Base-by-base conservation (phyloP, 768 basidiomycete species). In the Exidia glandulosa region DNA sequence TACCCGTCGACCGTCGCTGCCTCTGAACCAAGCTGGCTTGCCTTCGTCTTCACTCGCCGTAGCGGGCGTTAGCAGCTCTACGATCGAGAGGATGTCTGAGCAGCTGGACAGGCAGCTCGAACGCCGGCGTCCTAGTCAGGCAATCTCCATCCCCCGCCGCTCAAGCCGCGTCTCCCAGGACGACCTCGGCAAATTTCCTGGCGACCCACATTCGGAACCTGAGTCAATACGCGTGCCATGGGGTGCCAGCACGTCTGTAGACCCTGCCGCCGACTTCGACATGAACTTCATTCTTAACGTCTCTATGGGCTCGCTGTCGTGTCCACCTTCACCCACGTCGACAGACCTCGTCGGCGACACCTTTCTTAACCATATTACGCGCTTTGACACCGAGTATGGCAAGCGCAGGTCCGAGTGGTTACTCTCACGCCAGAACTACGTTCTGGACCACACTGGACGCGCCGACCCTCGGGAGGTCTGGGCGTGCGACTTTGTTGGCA, bases 401-500 rank as follows among this genome's bases (percentile, higher is more conserved):
- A 69, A 63, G 29, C 63, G 71, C 36, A 61, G 73, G 16, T 71
- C 69, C 13, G 66, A 70, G 25, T 74, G 73, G 73, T 71, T 69
- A 10, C 73, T 73, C 59, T 30, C 58, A 65, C 45, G 67, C 66
- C 12, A 67, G 66, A 36, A 36, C 65, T 0, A 25, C 63, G 29
- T 10, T 14, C 19, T 56, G 2, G 33, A 32, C 57, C 29, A 48
- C 30, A 27, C 50, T 29, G 50, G 50, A 6, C 25, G 50, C 27
- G 16, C 50, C 25, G 50, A 54, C 56, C 71, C 78, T 31, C 80
- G 82, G 60, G 88, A 90, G 64, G 73, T 82, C 60, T 90, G 88
- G 88, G 73, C 75, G 56, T 86, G 84, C 65, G 77, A 78, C 10
- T 72, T 80, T 34, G 77, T 84, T 37, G 88, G 88, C 13, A 73